Base-by-base conservation (phyloP, 2,329 filamentous ascomycete genomes). In the Aspergillus intermedius region DNA sequence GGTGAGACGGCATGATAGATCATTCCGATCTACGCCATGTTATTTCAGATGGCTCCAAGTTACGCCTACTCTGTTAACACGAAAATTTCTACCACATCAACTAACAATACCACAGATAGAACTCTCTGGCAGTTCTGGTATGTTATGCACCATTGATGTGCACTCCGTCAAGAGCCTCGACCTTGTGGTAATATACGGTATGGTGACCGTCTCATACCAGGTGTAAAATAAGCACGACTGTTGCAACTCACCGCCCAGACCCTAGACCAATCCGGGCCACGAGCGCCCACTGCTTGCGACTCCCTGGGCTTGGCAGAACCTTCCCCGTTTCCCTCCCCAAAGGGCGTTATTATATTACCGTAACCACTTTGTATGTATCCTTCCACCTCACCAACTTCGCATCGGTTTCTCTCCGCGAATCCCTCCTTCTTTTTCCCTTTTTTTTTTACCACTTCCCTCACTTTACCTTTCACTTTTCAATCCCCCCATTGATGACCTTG, bases 251-350 rank as follows among this genome's bases (percentile, higher is more conserved):
- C 37, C 37, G 37, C 15, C 37, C 37, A 12, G 1, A 3, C 2
- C 37, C 10, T 19, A 9, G 17, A 19, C 37, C 37, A 40, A 40
- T 40, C 48, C 42, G 49, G 44, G 51, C 58, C 50, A 60, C 58
- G 51, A 44, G 54, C 51, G 44, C 48, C 51, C 50, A 46, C 56
- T 58, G 62, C 62, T 65, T 62, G 61, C 63, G 63, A 61, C 63
- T 65, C 63, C 61, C 52, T 61, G 57, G 61, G 28, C 64, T 67
- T 66, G 64, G 64, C 64, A 54, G 53, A 53, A 57, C 53, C 58
- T 58, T 56, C 54, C 52, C 60, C 62, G 60, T 60, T 57, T 58
- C 57, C 57, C 55, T 60, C 54, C 56, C 56, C 53, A 52, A 60
- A 58, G 37, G 37, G 10, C 10, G n/a, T 10, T 19, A 30, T 30